Percentiles rank a stretch among this genome's conserved stretches.
Evolutionary conservation across 139 green algal genomes (phyloP).

Genomic region (Closterium sp.): DNA sequence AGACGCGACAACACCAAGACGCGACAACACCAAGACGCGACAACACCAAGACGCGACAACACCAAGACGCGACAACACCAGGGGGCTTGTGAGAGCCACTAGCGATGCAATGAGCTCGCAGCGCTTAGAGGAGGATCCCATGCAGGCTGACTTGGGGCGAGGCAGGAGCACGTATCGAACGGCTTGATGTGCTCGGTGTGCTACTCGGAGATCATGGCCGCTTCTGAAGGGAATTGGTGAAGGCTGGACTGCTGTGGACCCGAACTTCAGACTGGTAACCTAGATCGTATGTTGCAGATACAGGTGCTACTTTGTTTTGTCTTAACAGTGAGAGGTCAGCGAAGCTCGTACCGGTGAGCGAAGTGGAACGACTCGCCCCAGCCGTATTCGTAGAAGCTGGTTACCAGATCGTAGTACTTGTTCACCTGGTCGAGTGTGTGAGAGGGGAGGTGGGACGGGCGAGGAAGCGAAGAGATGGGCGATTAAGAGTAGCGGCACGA

Average conservation of each 20-base stretch:
- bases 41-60: too few relatives aligned
- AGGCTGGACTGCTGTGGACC: not conserved
- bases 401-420: slow-evolving; percentile 71
- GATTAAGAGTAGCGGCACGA: not conserved
- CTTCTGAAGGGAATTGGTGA: too few relatives aligned
- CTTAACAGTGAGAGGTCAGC: not conserved
- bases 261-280: not conserved
- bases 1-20: too few relatives aligned
- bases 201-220: too few relatives aligned
- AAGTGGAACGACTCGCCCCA: slow-evolving; percentile 79
- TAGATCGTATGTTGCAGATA: too few relatives aligned
- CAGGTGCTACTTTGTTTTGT: too few relatives aligned
- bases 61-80: too few relatives aligned
- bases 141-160: too few relatives aligned
- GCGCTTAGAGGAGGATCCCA: too few relatives aligned
- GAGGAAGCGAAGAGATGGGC: not conserved
- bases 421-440: slow-evolving; percentile 51
- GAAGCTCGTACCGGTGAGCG: slow-evolving; percentile 53
- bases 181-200: too few relatives aligned
- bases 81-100: not conserved
- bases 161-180: too few relatives aligned
- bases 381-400: slow-evolving; percentile 70
- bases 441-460: not conserved
- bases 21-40: too few relatives aligned
- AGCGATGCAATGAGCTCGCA: not conserved